Base-by-base conservation (phyloP, 495 filamentous ascomycete genomes). In the Penicillium tannophilum region DNA sequence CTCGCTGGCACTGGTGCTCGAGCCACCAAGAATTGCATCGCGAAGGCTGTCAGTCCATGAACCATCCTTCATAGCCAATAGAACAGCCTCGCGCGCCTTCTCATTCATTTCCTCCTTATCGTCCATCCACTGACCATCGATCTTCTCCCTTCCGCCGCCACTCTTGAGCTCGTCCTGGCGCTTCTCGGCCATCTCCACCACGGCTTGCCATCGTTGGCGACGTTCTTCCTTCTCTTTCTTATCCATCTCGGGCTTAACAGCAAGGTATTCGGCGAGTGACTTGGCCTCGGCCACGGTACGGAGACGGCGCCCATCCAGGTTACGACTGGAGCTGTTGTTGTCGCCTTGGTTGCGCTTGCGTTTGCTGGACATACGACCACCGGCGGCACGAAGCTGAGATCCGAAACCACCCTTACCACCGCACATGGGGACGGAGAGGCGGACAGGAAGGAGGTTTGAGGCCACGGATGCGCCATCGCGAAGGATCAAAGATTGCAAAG, bases 351-450 rank as follows among this genome's bases (percentile, higher is more conserved):
- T 83, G 73, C 86, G 87, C 82, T 96, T 97, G 69, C 91, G 90
- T 72, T 91, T 92, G 6, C 86, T 90, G 1, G 91, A 94, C 94
- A 98, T 98, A 76, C 94, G 94, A 16, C 94, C 94, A 68, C 94
- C 94, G 14, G 94, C 94, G 5, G 94, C 94, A 69, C 94, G 91
- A 28, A 98, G 87, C 72, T 98, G 95, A 6, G 92, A 96, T 61
- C 94, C 94, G 73, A 98, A 98, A 55, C 94, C 94, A 70, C 94
- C 94, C 69, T 98, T 98, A 64, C 94, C 94, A 68, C 94, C 94
- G 64, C 85, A 87, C 41, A 97, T 76, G 10, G 89, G 79, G 7
- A 86, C 76, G 16, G 86, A 85, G 26, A 98, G 83, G 46, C 91
- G 91, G 10, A 98, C 83, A 2, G 91, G 85, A 54, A 98, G 82